These are phyloP conservation scores for Cladophialophora psammophila DNA, from an alignment of 2,329 filamentous ascomycete species.

Conservation along the genomic window DNA sequence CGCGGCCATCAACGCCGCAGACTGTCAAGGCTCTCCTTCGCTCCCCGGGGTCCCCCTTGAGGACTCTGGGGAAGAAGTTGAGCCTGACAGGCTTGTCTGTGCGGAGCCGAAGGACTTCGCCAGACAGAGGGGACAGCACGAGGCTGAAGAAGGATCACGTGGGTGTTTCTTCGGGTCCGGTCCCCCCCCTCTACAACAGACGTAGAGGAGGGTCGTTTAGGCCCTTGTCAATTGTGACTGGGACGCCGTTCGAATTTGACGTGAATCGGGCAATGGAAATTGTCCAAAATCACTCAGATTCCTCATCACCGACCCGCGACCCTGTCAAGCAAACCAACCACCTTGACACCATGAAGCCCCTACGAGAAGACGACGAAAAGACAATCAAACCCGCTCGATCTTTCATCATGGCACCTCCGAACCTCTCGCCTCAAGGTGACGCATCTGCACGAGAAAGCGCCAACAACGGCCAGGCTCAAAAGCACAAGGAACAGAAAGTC, in stretches of 20 bases:
- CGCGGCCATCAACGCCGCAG: conserved; percentile 28
- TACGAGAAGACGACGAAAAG: conserved; percentile 26
- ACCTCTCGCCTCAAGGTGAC: not conserved
- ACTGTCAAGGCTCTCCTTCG: conserved; percentile 19
- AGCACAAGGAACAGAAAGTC: not conserved
- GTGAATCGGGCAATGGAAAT: conserved; percentile 28
- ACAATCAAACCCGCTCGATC: conserved; percentile 17
- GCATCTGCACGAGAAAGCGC: conserved; percentile 10
- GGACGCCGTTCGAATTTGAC: conserved; percentile 36
- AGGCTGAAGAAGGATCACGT: conserved; percentile 28
- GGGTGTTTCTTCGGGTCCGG: conserved; percentile 17
- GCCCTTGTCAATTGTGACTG: conserved; percentile 35
- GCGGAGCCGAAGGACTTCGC: conserved; percentile 24
- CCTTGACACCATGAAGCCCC: conserved; percentile 7
- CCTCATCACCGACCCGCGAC: conserved; percentile 10
- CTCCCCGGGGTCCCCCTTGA: conserved; percentile 21
- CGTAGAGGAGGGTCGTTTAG: conserved; percentile 9
- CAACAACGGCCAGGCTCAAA: not conserved
- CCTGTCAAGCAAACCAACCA: conserved; percentile 13
- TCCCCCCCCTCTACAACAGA: conserved; percentile 11
- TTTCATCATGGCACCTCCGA: conserved; percentile 12
- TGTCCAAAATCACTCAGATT: conserved; percentile 22
- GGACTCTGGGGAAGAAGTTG: conserved; percentile 28
- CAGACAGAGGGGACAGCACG: conserved; percentile 24
- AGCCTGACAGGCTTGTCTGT: conserved; percentile 28